Base-by-base conservation (phyloP, 2,329 filamentous ascomycete species). In the Parascedosporium putredinis region DNA sequence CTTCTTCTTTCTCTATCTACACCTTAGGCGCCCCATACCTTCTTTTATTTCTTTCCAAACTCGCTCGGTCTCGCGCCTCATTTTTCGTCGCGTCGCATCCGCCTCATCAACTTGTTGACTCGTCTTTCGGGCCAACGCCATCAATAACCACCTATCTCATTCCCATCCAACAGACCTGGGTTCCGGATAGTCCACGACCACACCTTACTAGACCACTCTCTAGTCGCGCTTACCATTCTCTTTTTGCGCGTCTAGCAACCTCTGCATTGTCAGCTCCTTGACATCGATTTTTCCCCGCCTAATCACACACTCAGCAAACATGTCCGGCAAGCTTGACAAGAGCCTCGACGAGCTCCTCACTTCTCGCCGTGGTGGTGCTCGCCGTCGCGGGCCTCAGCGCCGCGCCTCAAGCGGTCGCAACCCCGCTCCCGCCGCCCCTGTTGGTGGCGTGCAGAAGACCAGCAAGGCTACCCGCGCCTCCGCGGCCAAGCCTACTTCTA, bases 341-440 rank as follows among this genome's bases (percentile, higher is more conserved):
- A 90, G 89, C 74, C 87, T 98, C 59, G 93, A 97, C 68, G 89
- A 96, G 73, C 96, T 98, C 71, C 83, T 95, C 75, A 88, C 85
- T 67, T 86, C 82, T 64, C 82, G 79, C 67, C 79, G 76, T 60
- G 71, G 72, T 60, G 77, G 68, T 70, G 78, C 70, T 65, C 73
- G 66, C 64, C 73, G 69, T 67, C 76, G 76, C 56, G 69, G 69
- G 57, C 66, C 65, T 52, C 62, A 64, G 56, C 75, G 76, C 54
- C 75, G 75, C 57, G 63, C 74, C 48, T 67, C 74, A 12, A 12
- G 27, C 55, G 72, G 75, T 57, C 73, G 74, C 55, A 40, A 40
- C 36, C 69, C 77, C 55, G 66, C 78, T 54, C 66, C 80, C 55
- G 66, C 81, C 53, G 82, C 87, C 45, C 88, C 90, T 50, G 79